Evolutionary conservation across 495 filamentous ascomycete genomes (phyloP), one percentile per base, ranked within the genome.

Genomic region (Tuber microsphaerosporum): DNA sequence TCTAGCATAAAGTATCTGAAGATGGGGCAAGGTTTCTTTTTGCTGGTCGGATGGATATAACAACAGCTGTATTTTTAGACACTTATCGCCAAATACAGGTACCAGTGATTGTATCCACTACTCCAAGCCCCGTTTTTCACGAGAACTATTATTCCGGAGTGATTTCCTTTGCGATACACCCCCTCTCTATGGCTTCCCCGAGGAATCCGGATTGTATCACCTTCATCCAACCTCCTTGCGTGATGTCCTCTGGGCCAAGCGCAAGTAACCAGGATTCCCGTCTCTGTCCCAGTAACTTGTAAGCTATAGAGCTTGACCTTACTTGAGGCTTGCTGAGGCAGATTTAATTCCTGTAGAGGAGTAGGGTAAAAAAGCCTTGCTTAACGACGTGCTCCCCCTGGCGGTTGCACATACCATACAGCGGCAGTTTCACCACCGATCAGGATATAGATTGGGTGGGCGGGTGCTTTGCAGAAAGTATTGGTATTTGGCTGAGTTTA

Each of bases 61-160:
- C 42, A 43, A 2, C 12, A 12, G 42, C 42, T 9, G 42, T 12
- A 43, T 43, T 43, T 43, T 12, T 12, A 43, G 42, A 43, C 12
- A 12, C 42, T 12, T 43, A 12, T 12, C 10, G 1, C 42, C 10
- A 43, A 6, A 43, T 12, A 12, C 42, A 43, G 10, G 43, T 48
- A 48, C 71, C 70, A 61, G 51, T 73, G 74, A 79, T 74, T 70
- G 70, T 78, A 73, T 72, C 44, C 41, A 34, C 31, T 56, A 45
- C 70, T 56, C 26, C 56, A 26, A 19, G 37, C n/a, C 26, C 76
- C 76, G 69, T 71, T 75, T 75, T 75, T 69, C 42, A 22, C 19
- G 26, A 70, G 45, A 39, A 74, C 12, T 61, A 26, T 61, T 26
- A 51, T 72, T 69, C 65, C 61, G 44, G 61, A 26, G 19, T n/a